A percentile compares a stretch with the other conserved stretches of the same genome.
Evolutionary conservation across 805 yeast species (phyloP).

Genomic region (Jamesozyma spencerorum): DNA sequence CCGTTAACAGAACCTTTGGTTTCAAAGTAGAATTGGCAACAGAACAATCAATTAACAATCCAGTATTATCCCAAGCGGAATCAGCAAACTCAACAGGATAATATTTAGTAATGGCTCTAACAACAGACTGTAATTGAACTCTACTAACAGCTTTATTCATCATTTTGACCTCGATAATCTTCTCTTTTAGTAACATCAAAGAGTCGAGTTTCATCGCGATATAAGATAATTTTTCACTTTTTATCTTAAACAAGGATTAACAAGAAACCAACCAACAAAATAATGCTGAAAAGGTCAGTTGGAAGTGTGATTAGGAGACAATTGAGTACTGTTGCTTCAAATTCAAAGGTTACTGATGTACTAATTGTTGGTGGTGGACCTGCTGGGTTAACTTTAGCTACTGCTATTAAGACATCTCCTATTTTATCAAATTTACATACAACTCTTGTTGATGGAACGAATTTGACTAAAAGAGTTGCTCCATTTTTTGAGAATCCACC

Average conservation of each 20-base stretch:
- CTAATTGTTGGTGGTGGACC: slow-evolving; percentile 96
- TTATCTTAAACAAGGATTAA: background rate
- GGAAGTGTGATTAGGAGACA: slow-evolving; percentile 8
- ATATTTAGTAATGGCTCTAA: slow-evolving; percentile 52
- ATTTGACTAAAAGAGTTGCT: slow-evolving; percentile 43
- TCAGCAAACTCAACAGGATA: slow-evolving; percentile 82
- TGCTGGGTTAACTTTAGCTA: slow-evolving; percentile 81
- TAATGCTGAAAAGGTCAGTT: slow-evolving; percentile 1
- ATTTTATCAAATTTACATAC: slow-evolving; percentile 50
- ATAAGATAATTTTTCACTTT: too few relatives aligned
- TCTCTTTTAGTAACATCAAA: too few relatives aligned
- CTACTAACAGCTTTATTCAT: slow-evolving; percentile 22
- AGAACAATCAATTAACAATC: slow-evolving; percentile 69
- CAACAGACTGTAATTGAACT: slow-evolving; percentile 36
- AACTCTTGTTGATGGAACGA: slow-evolving; percentile 65
- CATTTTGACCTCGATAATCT: background rate
- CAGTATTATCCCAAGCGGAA: slow-evolving; percentile 90
- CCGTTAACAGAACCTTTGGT: slow-evolving; percentile 49
- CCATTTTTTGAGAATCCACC: slow-evolving; percentile 30
- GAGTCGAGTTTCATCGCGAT: too few relatives aligned
- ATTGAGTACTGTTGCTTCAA: slow-evolving; percentile 4
- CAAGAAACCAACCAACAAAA: background rate
- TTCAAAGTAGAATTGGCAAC: slow-evolving; percentile 16
- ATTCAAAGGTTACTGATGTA: slow-evolving; percentile 45
- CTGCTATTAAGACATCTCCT: slow-evolving; percentile 68